Conservation (phyloP, 2,329 filamentous ascomycete genomes). For the Claviceps capensis region DNA sequence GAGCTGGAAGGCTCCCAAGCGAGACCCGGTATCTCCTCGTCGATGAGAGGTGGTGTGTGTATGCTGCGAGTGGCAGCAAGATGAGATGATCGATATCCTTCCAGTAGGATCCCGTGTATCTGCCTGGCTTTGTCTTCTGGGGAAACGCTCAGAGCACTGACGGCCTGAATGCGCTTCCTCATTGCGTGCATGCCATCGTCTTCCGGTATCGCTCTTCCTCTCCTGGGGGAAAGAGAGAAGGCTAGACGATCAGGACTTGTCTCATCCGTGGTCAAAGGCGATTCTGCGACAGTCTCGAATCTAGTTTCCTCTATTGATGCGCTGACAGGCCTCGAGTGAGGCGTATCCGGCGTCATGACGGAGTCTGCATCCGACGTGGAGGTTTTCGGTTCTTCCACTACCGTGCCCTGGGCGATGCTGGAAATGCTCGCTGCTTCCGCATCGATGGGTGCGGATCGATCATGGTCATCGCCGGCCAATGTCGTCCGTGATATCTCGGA, state of each 20-base stretch:
- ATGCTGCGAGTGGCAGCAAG: constrained; percentile 3
- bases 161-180: constrained; percentile 52
- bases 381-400: constrained; percentile 3
- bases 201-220: constrained; percentile 41
- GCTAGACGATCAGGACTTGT: constrained; percentile 20
- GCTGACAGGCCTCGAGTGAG: constrained; percentile 17
- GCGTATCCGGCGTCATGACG: constrained; percentile 12
- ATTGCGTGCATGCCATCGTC: constrained; percentile 66
- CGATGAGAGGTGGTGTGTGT: constrained; percentile 5
- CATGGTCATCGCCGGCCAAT: constrained; percentile 22
- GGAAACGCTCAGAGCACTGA: constrained; percentile 47
- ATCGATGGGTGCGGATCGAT: constrained; percentile 8
- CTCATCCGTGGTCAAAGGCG: constrained; percentile 10
- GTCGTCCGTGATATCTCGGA: constrained; percentile 35
- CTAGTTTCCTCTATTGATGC: constrained; percentile 21
- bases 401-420: constrained; percentile 9
- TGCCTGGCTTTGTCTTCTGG: constrained; percentile 54
- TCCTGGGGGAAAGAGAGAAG: constrained; percentile 17
- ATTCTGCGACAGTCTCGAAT: constrained; percentile 15
- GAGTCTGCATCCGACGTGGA: background rate
- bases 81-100: constrained; percentile 42
- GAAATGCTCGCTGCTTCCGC: constrained; percentile 16
- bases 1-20: constrained; percentile 26
- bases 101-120: constrained; percentile 58
- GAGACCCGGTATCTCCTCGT: constrained; percentile 12